Evolutionary conservation across 768 basidiomycete genomes (phyloP).

Genomic region (Pleurotus giganteus): DNA sequence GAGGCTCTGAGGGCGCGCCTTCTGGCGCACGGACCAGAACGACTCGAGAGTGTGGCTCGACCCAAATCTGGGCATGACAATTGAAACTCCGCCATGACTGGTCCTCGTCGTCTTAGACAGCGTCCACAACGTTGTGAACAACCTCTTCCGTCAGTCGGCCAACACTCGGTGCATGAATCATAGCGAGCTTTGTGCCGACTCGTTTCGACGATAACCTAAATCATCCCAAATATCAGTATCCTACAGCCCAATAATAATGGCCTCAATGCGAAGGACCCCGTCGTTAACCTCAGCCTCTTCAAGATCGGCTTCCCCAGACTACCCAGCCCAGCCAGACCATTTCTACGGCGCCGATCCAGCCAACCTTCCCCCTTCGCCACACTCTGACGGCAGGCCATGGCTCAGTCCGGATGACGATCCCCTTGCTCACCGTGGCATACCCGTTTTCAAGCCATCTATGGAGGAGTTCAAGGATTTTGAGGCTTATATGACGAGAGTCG

Average conservation of each 20-base stretch:
- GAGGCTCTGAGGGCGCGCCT: neutral
- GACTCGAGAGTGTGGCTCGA: neutral
- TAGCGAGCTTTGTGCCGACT: neutral
- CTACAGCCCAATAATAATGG: constrained; percentile 22
- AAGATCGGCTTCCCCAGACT: constrained; percentile 53
- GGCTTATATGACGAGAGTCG: constrained; percentile 80
- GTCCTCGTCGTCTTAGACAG: constrained; percentile 4
- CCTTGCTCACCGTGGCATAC: constrained; percentile 83
- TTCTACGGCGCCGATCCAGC: constrained; percentile 64
- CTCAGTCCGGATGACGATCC: constrained; percentile 81
- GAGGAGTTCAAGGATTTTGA: constrained; percentile 93
- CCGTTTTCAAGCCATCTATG: constrained; percentile 94
- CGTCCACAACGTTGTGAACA: neutral
- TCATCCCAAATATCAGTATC: constrained; percentile 1
- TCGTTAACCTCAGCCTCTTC: constrained; percentile 39
- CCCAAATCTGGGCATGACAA: neutral
- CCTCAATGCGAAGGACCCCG: constrained; percentile 34
- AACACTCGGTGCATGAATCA: neutral
- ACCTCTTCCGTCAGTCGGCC: neutral
- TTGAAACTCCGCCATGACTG: constrained; percentile 3
- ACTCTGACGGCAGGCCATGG: constrained; percentile 62
- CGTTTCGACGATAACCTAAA: neutral
- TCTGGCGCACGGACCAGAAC: neutral
- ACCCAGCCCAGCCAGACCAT: constrained; percentile 74
- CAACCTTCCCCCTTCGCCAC: constrained; percentile 57